Evolutionary conservation across 2,329 filamentous ascomycete genomes (phyloP), one percentile per base, ranked within the genome.

Genomic region (Microsporum canis): DNA sequence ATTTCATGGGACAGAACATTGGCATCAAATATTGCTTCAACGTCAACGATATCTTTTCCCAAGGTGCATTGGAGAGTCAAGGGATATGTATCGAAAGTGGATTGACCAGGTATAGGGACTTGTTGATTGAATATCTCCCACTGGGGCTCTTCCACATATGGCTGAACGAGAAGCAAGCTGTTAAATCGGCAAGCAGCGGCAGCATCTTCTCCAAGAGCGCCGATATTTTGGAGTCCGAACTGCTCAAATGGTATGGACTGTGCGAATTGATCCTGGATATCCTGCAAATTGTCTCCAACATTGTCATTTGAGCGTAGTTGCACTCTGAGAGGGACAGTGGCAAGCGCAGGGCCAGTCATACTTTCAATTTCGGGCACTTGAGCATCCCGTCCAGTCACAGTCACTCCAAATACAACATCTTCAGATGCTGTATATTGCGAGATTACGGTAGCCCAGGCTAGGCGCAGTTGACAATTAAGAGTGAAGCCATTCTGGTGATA

Each of bases 201-300:
- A 5, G 72, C 69, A 61, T 77, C 73, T 1, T 77, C 71, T 63
- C 79, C 81, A 14, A 84, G 69, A 33, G 73, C 71, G 62, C 81
- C 51, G 77, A 85, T 83, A 8, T 77, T 75, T 0, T 70, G 65
- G 38, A 75, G 73, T 3, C 74, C 72, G 8, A 84, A 77, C 1
- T 78, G 79, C 53, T 80, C 79, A 29, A 80, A 82, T 65, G 83
- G 83, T 78, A 84, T 82, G 59, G 81, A 77, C 4, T 75, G 71
- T 0, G 81, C 73, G 0, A 77, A 79, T 60, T 79, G 76, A 29
- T 79, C 71, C 45, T 85, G 82, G 3, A 86, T 75, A 1, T 73
- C 69, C 53, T 79, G 75, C 3, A 86, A 71, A 14, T 36, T 45
- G 0, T 39, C 57, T 27, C 17, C 27, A n/a, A 60, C 31, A 14